Evolutionary conservation across 352 stramenopile genomes (phyloP), one percentile per base, ranked within the genome.

Genomic region (Aphanomyces invadans): DNA sequence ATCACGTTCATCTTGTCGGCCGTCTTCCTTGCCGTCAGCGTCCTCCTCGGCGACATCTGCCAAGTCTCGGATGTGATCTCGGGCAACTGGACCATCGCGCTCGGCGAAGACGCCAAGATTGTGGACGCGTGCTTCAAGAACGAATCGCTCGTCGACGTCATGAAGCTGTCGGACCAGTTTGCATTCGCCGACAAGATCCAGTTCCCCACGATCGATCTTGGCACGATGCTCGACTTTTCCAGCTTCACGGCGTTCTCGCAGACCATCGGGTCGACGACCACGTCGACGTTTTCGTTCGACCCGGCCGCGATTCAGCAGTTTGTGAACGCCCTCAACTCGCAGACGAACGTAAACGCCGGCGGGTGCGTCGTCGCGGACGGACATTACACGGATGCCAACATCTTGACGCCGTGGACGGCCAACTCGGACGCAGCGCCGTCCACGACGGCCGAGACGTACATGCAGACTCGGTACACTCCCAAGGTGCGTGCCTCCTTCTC

Each of bases 81-180:
- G 1, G 21, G 60, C 4, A 79, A 90, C 72, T 90, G 81, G 81
- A 84, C 77, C 0, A 70, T 83, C 12, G 55, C 73, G 25, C 71
- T 90, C 4, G 80, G 81, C 1, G 73, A 83, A 1, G 65, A 70
- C 25, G 80, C 73, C 15, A 76, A 84, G 42, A 70, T 67, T 0
- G 62, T 83, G 28, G 80, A 90, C 68, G 76, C 81, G 1, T 90
- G 81, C 44, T 90, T 90, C 59, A 44, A 73, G 12, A 83, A 87
- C 59, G 65, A 76, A 46, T 86, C 78, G 32, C 74, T 90, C 23
- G 66, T 90, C 25, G 76, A 85, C 9, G 79, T 73, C 29, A 75
- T 90, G 59, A 79, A 88, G 48, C 62, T 90, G 29, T 75, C 72
- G 9, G 68, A 62, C 25, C 78, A 77, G 12, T 76, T 90, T 46